Base-by-base conservation (phyloP, 495 filamentous ascomycete species). In the Trichoderma virens region DNA sequence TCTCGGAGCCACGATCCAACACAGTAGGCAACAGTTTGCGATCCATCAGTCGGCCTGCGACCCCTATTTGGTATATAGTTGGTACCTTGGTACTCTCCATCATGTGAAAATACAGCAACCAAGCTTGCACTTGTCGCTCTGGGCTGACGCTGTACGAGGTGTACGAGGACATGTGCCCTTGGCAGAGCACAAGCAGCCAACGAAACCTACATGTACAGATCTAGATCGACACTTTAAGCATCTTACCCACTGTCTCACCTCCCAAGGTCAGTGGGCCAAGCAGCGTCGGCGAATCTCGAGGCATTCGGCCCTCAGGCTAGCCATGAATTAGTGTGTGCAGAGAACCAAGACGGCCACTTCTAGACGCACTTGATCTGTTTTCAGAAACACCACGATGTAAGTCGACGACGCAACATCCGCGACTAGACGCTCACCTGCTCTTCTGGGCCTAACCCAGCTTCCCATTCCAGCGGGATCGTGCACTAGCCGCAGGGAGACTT, bases 401-500 rank as follows among this genome's bases (percentile, higher is more conserved):
- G 25, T 30, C 25, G 51, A 56, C 28, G 51, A 56, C 28, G 51
- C 51, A 35, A 35, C 32, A 56, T 56, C 23, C 51, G 51, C 27
- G 23, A 3, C 51, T 56, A 30, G 27, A 56, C 51, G 51, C 51
- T 56, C 51, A 56, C 51, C 51, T 56, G 8, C 51, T 56, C 25
- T 16, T 56, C 51, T 56, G 6, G 13, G 51, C 51, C 25, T 56
- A 56, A 56, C 51, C 51, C 51, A 56, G 51, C 51, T 56, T 56
- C 51, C 51, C 51, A n/a, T 56, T 56, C 51, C 51, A 56, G 51
- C 51, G 51, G 51, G 51, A 56, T 56, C 51, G 51, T 56, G 25
- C 51, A 18, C 51, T 56, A 56, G 51, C 51, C 51, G 51, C 51
- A 30, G 27, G 51, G 51, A 56, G 51, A 28, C 51, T 56, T 56